These are phyloP conservation scores for Quercus lobata DNA, from an alignment of 331 rosid genomes.

Conservation along the genomic window DNA sequence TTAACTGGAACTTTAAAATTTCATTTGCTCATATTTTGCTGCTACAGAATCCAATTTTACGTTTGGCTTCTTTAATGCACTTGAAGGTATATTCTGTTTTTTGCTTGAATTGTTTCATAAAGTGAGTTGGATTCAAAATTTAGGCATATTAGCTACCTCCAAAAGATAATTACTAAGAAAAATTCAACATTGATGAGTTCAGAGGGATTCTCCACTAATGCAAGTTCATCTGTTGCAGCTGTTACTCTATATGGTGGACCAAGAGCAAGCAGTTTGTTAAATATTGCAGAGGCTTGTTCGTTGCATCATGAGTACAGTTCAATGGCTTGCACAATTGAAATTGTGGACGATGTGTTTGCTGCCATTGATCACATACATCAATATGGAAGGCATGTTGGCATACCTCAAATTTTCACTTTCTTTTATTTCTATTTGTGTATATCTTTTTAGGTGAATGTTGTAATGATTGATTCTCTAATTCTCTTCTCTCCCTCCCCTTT, in stretches of 20 bases:
- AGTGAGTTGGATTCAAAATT: neutral
- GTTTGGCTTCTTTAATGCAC: neutral
- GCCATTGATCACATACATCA: conserved; percentile 77
- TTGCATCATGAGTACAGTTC: conserved; percentile 77
- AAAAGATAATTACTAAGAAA: neutral
- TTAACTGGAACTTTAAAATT: neutral
- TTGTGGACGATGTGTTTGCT: conserved; percentile 69
- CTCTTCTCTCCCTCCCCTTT: conserved; percentile 3
- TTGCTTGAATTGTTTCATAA: neutral
- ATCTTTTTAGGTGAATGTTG: neutral
- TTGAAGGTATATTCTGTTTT: neutral
- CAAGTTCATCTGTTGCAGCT: conserved; percentile 46
- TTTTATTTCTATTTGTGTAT: neutral
- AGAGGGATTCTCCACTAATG: neutral
- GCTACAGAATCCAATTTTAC: neutral
- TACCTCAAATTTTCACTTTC: neutral
- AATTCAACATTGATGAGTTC: neutral
- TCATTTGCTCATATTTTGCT: neutral
- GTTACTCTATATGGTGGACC: conserved; percentile 78
- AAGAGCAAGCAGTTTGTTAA: conserved; percentile 47
- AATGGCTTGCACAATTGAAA: conserved; percentile 76
- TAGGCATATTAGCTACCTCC: neutral
- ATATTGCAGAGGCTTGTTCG: conserved; percentile 41
- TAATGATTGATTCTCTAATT: neutral
- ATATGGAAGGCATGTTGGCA: conserved; percentile 61